Percentiles rank a stretch among this genome's conserved stretches.
Evolutionary conservation across 805 yeast genomes (phyloP).

Genomic region (Brettanomyces naardenensis): DNA sequence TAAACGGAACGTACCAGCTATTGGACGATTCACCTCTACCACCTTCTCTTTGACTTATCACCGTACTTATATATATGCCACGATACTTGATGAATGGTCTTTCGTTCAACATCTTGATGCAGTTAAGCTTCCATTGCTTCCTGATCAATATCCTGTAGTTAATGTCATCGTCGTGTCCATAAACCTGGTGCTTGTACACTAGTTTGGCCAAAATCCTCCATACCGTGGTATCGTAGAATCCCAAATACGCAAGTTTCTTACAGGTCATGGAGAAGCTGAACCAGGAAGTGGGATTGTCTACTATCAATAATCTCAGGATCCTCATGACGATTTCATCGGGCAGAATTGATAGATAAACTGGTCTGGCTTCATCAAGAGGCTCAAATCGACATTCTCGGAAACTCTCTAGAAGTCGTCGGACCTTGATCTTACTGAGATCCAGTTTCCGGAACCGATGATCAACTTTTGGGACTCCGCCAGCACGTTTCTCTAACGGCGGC

Average conservation of each 20-base stretch:
- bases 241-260: slow-evolving; percentile 44
- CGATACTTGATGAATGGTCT: slow-evolving; percentile 74
- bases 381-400: slow-evolving; percentile 24
- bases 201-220: slow-evolving; percentile 45
- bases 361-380: slow-evolving; percentile 20
- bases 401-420: slow-evolving; percentile 30
- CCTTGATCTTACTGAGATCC: slow-evolving; percentile 32
- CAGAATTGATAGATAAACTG: slow-evolving; percentile 34
- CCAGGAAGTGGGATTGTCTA: slow-evolving; percentile 55
- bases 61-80: slow-evolving; percentile 82
- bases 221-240: slow-evolving; percentile 41
- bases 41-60: slow-evolving; percentile 81
- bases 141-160: slow-evolving; percentile 29
- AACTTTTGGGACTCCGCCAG: not conserved
- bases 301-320: slow-evolving; percentile 40
- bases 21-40: slow-evolving; percentile 57
- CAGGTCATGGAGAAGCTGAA: slow-evolving; percentile 54
- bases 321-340: slow-evolving; percentile 53
- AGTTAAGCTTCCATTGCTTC: slow-evolving; percentile 32
- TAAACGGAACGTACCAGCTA: slow-evolving; percentile 67
- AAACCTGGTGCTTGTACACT: slow-evolving; percentile 47
- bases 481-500: slow-evolving; percentile 3
- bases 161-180: slow-evolving; percentile 35
- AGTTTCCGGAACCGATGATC: slow-evolving; percentile 4
- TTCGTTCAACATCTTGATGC: slow-evolving; percentile 45